Evolutionary conservation across 441 rosid species (phyloP), one percentile per base, ranked within the genome.

Genomic region (Euphorbia corollata): DNA sequence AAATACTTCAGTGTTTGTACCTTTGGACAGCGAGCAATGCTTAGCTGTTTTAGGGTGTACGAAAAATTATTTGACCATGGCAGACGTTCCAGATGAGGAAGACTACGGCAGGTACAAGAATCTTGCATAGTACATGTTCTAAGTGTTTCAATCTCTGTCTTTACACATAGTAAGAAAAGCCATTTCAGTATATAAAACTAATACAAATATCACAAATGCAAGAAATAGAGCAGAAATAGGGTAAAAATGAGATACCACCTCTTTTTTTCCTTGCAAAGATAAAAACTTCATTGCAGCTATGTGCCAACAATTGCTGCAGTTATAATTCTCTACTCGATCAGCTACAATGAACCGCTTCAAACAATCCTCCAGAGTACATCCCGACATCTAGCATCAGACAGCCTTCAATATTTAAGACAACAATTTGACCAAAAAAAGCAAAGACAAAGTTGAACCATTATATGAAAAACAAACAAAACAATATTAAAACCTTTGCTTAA

Each of bases 291-390:
- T 59, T 0, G 95, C 97, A 77, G 87, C 92, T 61, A 71, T 68
- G 70, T 93, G 96, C 97, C 98, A 93, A 76, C 98, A 90, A 60
- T 34, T 80, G 74, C 82, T 77, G 74, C 98, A 93, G 67, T 59
- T 75, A 80, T 88, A 92, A 74, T 84, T 82, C 75, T 85, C 89
- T 43, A 90, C 75, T 78, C 75, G 81, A 71, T 90, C 94, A 0
- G 89, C 79, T 38, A 61, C 68, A 71, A 79, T 61, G 72, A 88
- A 90, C 71, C 84, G 86, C 79, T 80, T 82, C 78, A 90, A 71
- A 82, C 97, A 88, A 72, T 82, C 83, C 81, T 76, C 88, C 78
- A 93, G 69, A 34, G 85, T 80, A 72, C 87, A 82, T 62, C 85
- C 89, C 59, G 71, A 68, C 85, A 71, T 78, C 94, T 90, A 81